These are phyloP conservation scores for Cydonia oblonga DNA, from an alignment of 331 rosid species.

Conservation along the genomic window DNA sequence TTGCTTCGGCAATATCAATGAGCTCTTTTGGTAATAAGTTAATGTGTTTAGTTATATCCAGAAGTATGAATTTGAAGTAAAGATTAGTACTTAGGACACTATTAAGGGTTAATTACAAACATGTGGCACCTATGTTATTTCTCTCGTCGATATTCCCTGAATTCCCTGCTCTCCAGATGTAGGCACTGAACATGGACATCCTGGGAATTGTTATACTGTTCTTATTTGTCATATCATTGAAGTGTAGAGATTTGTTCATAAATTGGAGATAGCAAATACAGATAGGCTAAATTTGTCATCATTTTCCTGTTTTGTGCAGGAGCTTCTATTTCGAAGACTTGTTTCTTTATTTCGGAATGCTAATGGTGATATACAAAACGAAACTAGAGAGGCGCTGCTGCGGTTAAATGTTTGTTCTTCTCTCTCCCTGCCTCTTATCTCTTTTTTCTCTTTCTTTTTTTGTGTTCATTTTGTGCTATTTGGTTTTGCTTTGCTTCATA, in stretches of 20 bases:
- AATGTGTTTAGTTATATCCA: neutral
- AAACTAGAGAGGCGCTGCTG: constrained; percentile 55
- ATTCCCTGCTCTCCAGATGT: neutral
- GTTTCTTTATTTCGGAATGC: constrained; percentile 42
- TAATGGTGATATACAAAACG: constrained; percentile 50
- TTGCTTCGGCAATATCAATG: neutral
- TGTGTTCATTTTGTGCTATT: neutral
- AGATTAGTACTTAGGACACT: neutral
- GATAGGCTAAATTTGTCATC: neutral
- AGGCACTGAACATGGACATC: neutral
- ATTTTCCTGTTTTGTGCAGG: constrained; percentile 35
- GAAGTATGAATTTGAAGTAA: neutral
- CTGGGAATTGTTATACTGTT: neutral
- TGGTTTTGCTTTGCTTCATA: neutral
- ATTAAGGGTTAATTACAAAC: neutral
- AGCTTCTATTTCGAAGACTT: constrained; percentile 44
- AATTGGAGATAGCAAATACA: neutral
- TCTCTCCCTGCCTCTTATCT: neutral
- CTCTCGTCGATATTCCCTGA: neutral
- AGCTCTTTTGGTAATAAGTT: neutral
- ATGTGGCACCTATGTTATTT: neutral
- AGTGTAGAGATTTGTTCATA: neutral
- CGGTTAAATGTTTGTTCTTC: constrained; percentile 47
- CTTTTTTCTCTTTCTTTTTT: neutral
- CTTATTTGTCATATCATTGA: neutral